Percentiles rank a stretch among this genome's conserved stretches.
phyloP scores from a whole-genome alignment of 129 eudicot species.

The Flaveria brownii region DNA sequence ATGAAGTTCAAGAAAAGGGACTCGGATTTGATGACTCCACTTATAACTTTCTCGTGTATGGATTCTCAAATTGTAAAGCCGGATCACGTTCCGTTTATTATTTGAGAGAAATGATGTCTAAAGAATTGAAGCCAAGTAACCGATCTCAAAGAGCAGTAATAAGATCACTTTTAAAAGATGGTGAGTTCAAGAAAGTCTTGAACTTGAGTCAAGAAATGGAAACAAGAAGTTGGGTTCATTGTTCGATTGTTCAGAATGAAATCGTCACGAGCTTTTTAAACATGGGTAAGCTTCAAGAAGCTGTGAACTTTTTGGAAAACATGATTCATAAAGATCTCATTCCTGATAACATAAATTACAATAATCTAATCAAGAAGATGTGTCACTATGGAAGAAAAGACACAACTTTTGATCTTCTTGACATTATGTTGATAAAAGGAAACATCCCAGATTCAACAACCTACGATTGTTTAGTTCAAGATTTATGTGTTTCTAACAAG shows the following conservation, averaged over 20 bases:
- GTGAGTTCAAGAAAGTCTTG: constrained; percentile 54
- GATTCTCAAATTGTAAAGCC: constrained; percentile 44
- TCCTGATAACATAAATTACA: constrained; percentile 53
- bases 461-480: constrained; percentile 56
- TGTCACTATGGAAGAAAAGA: constrained; percentile 48
- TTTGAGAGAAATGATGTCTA: constrained; percentile 56
- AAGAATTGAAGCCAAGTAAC: constrained; percentile 66
- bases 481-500: constrained; percentile 37
- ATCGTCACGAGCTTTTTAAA: constrained; percentile 44
- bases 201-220: constrained; percentile 74
- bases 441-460: constrained; percentile 50
- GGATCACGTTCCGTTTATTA: constrained; percentile 47
- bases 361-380: constrained; percentile 59
- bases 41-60: constrained; percentile 59
- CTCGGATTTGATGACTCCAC: constrained; percentile 48
- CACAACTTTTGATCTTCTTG: constrained; percentile 64
- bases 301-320: constrained; percentile 55
- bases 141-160: constrained; percentile 57
- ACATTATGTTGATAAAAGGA: constrained; percentile 61
- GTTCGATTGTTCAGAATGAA: constrained; percentile 48
- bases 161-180: constrained; percentile 36
- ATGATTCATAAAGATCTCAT: constrained; percentile 42
- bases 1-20: constrained; percentile 49
- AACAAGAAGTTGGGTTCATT: constrained; percentile 52
- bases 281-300: constrained; percentile 45